These are phyloP conservation scores for Trypanosoma congolense DNA, from an alignment of 208 protist species.

Conservation along the genomic window DNA sequence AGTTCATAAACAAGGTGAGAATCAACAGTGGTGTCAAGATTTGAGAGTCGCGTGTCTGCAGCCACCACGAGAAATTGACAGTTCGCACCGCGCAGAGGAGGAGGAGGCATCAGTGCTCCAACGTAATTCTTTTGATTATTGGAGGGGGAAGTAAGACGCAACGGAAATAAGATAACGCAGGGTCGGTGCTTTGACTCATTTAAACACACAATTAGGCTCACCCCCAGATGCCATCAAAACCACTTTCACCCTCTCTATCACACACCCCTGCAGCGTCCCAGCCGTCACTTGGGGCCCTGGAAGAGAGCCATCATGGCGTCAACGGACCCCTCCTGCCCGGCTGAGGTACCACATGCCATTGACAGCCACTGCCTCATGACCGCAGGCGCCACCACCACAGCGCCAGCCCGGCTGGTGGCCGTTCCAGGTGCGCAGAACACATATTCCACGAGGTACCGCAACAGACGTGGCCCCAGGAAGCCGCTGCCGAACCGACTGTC, in stretches of 20 bases:
- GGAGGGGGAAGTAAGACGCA: no score
- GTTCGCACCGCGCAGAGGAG: no score
- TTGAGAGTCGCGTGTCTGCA: no score
- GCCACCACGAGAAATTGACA: no score
- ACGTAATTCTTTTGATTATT: no score
- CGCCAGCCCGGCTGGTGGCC: not conserved
- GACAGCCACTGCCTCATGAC: slow-evolving; percentile 22
- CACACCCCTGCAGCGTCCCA: not conserved
- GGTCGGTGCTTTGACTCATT: no score
- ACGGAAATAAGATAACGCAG: no score
- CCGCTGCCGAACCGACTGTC: not conserved
- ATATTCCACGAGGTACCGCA: slow-evolving; percentile 63
- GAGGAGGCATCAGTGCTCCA: no score
- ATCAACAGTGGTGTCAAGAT: no score
- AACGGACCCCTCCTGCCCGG: slow-evolving; percentile 6
- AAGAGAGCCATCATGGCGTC: slow-evolving; percentile 19
- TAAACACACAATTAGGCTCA: no score
- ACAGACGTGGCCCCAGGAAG: slow-evolving; percentile 38
- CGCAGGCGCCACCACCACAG: slow-evolving; percentile 3
- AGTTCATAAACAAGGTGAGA: no score
- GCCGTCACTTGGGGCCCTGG: not conserved
- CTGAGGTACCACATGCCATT: not conserved
- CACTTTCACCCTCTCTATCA: not conserved
- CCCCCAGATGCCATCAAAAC: no score
- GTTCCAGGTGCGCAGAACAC: slow-evolving; percentile 27